These are phyloP conservation scores for Lolium multiflorum DNA, from an alignment of 176 grass and related monocot genomes.

Conservation along the genomic window DNA sequence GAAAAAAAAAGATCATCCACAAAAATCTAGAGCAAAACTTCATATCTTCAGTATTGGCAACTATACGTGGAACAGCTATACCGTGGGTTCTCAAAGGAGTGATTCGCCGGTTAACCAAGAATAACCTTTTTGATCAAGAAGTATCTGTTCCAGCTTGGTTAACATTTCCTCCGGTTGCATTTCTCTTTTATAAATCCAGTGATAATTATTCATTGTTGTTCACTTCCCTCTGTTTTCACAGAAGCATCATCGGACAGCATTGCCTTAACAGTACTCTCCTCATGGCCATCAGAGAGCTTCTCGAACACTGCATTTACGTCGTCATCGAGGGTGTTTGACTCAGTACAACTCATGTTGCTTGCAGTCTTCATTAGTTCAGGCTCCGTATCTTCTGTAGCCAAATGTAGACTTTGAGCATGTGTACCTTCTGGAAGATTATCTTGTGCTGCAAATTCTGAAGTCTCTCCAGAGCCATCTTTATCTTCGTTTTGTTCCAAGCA, in stretches of 20 bases:
- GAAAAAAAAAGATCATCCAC: conserved; percentile 41
- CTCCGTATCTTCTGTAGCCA: background rate
- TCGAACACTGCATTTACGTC: conserved; percentile 33
- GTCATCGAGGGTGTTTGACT: conserved; percentile 44
- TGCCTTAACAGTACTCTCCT: conserved; percentile 23
- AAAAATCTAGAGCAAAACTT: conserved; percentile 66
- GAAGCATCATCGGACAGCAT: conserved; percentile 1
- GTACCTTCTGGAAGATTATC: conserved; percentile 13
- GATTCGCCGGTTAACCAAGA: background rate
- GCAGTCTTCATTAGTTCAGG: conserved; percentile 36
- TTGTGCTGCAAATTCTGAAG: background rate
- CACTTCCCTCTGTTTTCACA: conserved; percentile 11
- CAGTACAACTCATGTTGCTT: conserved; percentile 29
- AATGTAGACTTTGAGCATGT: conserved; percentile 22
- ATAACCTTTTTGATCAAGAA: conserved; percentile 17
- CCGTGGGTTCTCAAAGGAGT: conserved; percentile 24
- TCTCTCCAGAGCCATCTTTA: conserved; percentile 29
- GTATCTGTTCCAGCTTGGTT: conserved; percentile 10
- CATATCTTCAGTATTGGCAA: conserved; percentile 37
- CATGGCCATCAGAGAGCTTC: conserved; percentile 35
- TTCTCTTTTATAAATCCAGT: background rate
- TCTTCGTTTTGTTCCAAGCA: conserved; percentile 44
- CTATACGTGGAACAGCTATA: conserved; percentile 43
- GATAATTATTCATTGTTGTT: conserved; percentile 30
- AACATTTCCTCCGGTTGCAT: conserved; percentile 21